Evolutionary conservation across 805 yeast species (phyloP).

Genomic region (Cyberlindnera galapagoensis): DNA sequence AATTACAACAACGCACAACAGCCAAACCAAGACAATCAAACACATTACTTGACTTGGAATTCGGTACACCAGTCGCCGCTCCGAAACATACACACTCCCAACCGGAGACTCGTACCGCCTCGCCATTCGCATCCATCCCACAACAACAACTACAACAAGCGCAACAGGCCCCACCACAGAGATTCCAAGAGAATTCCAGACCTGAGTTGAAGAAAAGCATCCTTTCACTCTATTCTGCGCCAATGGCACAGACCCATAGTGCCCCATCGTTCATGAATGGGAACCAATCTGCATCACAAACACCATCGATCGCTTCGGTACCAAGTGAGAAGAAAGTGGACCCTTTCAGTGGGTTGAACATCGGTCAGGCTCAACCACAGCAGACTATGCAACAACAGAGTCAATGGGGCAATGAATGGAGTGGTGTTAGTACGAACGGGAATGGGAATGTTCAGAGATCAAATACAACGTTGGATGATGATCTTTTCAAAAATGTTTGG

Average conservation of each 20-base stretch:
- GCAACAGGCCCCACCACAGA: slow-evolving; percentile 11
- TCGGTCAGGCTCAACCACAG: slow-evolving; percentile 5
- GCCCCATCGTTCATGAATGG: slow-evolving; percentile 18
- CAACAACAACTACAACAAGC: slow-evolving; percentile 11
- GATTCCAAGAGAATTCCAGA: slow-evolving; percentile 31
- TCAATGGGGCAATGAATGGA: slow-evolving; percentile 7
- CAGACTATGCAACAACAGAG: slow-evolving; percentile 6
- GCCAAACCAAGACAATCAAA: slow-evolving; percentile 11
- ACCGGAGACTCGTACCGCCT: slow-evolving; percentile 4
- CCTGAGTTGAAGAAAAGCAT: slow-evolving; percentile 92
- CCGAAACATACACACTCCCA: slow-evolving; percentile 4
- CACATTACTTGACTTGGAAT: slow-evolving; percentile 27
- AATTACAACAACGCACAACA: slow-evolving; percentile 12
- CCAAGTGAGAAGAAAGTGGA: too few species aligned
- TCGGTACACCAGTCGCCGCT: slow-evolving; percentile 23
- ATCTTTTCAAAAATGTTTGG: slow-evolving; percentile 68
- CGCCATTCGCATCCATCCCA: slow-evolving; percentile 5
- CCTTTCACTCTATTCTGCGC: slow-evolving; percentile 76
- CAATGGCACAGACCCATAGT: slow-evolving; percentile 21
- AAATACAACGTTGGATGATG: slow-evolving; percentile 42
- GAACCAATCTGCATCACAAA: slow-evolving; percentile 7
- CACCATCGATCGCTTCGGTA: slow-evolving; percentile 1
- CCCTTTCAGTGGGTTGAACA: slow-evolving; percentile 13
- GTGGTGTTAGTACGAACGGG: too few species aligned
- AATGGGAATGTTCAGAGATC: not conserved